These are phyloP conservation scores for Talaromyces thailandensis DNA, from an alignment of 495 filamentous ascomycete species.

Conservation along the genomic window DNA sequence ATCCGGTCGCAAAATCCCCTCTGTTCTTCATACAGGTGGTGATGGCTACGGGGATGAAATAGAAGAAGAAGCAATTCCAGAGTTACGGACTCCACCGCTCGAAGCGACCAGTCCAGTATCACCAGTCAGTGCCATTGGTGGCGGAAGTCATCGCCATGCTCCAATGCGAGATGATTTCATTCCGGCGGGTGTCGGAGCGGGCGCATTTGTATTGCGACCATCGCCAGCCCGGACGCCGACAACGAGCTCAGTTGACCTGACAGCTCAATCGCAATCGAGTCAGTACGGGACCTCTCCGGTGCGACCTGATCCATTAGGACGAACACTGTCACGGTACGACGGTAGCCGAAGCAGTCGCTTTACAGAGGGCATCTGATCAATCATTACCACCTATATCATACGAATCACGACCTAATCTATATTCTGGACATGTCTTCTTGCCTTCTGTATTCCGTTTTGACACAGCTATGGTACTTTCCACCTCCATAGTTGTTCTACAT, in stretches of 20 bases:
- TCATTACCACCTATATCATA: not conserved
- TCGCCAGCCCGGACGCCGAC: conserved; percentile 42
- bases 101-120: conserved; percentile 6
- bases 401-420: conserved; percentile 1
- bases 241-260: conserved; percentile 25
- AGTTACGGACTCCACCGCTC: conserved; percentile 2
- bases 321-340: conserved; percentile 45
- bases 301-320: conserved; percentile 38
- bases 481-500: not conserved
- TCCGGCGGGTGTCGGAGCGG: conserved; percentile 1
- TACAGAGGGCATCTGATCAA: conserved; percentile 30
- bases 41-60: conserved; percentile 56
- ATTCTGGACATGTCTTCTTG: not conserved
- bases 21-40: conserved; percentile 59
- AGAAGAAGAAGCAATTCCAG: conserved; percentile 15
- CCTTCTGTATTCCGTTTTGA: not conserved
- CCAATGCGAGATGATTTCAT: not conserved
- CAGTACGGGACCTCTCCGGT: conserved; percentile 16
- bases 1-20: conserved; percentile 63
- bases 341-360: conserved; percentile 49
- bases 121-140: conserved; percentile 2
- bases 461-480: not conserved
- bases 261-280: conserved; percentile 17
- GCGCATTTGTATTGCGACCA: conserved; percentile 31
- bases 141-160: conserved; percentile 1